These are phyloP conservation scores for Boletus semigastroideus DNA, from an alignment of 1,284 basidiomycete genomes.

Conservation along the genomic window DNA sequence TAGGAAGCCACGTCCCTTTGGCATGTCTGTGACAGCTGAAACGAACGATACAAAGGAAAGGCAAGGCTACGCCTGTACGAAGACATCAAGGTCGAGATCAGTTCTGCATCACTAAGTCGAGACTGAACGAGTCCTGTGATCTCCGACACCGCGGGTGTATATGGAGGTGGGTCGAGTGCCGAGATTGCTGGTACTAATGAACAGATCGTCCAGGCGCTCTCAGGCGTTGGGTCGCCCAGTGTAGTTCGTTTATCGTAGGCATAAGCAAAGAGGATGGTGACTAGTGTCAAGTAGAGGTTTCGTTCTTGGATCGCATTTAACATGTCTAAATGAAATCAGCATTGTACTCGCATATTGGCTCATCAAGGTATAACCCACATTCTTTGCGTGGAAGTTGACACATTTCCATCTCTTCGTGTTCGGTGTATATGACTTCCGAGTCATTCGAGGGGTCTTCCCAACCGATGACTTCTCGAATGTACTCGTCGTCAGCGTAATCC, in stretches of 20 bases:
- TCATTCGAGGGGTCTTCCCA: slow-evolving; percentile 57
- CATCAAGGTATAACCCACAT: slow-evolving; percentile 48
- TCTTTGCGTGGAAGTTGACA: slow-evolving; percentile 72
- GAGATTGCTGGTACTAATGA: slow-evolving; percentile 70
- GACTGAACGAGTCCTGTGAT: slow-evolving; percentile 12
- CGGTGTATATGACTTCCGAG: slow-evolving; percentile 54
- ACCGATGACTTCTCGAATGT: slow-evolving; percentile 63
- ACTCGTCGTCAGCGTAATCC: slow-evolving; percentile 72
- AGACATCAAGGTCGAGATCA: slow-evolving; percentile 49
- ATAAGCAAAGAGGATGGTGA: slow-evolving; percentile 71
- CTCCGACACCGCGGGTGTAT: slow-evolving; percentile 21
- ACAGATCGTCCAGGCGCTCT: slow-evolving; percentile 81
- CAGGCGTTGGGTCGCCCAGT: slow-evolving; percentile 71
- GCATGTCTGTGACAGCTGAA: slow-evolving; percentile 66
- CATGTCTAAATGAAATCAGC: slow-evolving; percentile 49
- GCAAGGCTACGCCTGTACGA: slow-evolving; percentile 72
- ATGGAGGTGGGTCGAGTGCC: slow-evolving; percentile 70
- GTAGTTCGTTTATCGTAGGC: slow-evolving; percentile 76
- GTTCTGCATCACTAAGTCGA: slow-evolving; percentile 46
- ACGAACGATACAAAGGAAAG: slow-evolving; percentile 78
- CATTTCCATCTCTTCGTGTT: slow-evolving; percentile 68
- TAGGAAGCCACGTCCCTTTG: slow-evolving; percentile 59
- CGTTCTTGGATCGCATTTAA: slow-evolving; percentile 52
- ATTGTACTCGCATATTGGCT: neutral
- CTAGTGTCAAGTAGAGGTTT: slow-evolving; percentile 62